Conservation (phyloP, 768 basidiomycete genomes). For the Amanita pallidorosea region DNA sequence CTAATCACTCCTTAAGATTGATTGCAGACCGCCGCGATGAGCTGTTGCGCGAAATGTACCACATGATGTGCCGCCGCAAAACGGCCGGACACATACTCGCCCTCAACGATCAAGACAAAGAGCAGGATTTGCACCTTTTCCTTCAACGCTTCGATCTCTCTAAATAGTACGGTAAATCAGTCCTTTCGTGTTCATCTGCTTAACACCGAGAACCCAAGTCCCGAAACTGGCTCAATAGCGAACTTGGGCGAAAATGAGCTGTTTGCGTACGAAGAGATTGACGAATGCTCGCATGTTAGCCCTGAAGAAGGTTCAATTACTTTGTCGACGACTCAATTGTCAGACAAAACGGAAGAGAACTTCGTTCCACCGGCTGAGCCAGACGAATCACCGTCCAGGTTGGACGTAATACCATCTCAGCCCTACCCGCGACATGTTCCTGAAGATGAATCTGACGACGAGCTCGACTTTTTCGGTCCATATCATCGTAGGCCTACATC, state of each 20-base stretch:
- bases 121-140: slow-evolving; percentile 36
- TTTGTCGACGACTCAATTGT: background rate
- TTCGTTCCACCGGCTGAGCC: background rate
- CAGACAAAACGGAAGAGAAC: background rate
- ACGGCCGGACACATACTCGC: slow-evolving; percentile 28
- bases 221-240: slow-evolving; percentile 21
- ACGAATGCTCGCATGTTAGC: background rate
- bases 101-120: slow-evolving; percentile 26
- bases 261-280: slow-evolving; percentile 7
- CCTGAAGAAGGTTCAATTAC: background rate
- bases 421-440: background rate
- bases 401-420: background rate
- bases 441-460: slow-evolving; percentile 23
- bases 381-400: background rate
- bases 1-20: slow-evolving; percentile 27
- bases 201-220: slow-evolving; percentile 13
- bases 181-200: slow-evolving; percentile 1
- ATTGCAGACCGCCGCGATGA: slow-evolving; percentile 59
- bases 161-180: slow-evolving; percentile 30
- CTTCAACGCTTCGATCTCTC: slow-evolving; percentile 45
- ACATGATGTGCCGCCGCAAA: slow-evolving; percentile 46
- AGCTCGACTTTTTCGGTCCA: slow-evolving; percentile 29
- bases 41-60: slow-evolving; percentile 61
- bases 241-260: slow-evolving; percentile 16
- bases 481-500: slow-evolving; percentile 9